A percentile compares a stretch with the other conserved stretches of the same genome.
Evolutionary conservation across 768 basidiomycete genomes (phyloP).

Genomic region (Zangia roseola): DNA sequence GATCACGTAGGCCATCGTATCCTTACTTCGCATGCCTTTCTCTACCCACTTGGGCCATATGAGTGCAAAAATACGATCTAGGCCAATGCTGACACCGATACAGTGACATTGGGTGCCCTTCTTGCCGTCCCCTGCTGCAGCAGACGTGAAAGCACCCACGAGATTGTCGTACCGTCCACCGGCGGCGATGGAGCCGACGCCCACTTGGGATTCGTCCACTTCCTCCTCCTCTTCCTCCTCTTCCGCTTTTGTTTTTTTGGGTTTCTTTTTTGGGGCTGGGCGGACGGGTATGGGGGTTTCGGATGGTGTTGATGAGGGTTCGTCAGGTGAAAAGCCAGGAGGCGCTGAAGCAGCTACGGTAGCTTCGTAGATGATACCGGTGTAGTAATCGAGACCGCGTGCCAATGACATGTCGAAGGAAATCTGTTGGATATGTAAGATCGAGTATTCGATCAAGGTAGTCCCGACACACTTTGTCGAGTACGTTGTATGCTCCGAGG

Average conservation of each 20-base stretch:
- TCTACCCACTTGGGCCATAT: constrained; percentile 86
- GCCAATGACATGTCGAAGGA: constrained; percentile 97
- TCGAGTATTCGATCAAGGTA: too few relatives aligned
- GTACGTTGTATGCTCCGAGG: constrained; percentile 74
- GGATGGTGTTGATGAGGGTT: constrained; percentile 37
- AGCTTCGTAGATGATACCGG: constrained; percentile 97
- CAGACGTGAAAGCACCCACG: constrained; percentile 86
- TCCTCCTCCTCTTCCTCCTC: constrained; percentile 69
- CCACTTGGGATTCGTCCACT: constrained; percentile 88
- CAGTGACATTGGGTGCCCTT: constrained; percentile 73
- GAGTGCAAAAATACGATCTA: constrained; percentile 91
- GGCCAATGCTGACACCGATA: constrained; percentile 88
- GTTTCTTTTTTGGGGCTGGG: constrained; percentile 34
- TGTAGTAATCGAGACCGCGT: constrained; percentile 98
- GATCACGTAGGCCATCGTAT: constrained; percentile 93
- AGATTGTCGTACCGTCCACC: constrained; percentile 96
- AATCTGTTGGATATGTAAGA: constrained; percentile 49
- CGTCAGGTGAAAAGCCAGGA: constrained; percentile 66
- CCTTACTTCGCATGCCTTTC: constrained; percentile 78
- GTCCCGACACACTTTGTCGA: constrained; percentile 60
- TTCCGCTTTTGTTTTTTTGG: constrained; percentile 43
- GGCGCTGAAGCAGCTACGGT: constrained; percentile 92
- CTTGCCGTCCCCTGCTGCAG: constrained; percentile 75
- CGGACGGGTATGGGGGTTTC: constrained; percentile 19
- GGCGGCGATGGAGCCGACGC: constrained; percentile 99